phyloP scores from a whole-genome alignment of 2,329 filamentous ascomycete genomes.

The Pezicula rhizophila region DNA sequence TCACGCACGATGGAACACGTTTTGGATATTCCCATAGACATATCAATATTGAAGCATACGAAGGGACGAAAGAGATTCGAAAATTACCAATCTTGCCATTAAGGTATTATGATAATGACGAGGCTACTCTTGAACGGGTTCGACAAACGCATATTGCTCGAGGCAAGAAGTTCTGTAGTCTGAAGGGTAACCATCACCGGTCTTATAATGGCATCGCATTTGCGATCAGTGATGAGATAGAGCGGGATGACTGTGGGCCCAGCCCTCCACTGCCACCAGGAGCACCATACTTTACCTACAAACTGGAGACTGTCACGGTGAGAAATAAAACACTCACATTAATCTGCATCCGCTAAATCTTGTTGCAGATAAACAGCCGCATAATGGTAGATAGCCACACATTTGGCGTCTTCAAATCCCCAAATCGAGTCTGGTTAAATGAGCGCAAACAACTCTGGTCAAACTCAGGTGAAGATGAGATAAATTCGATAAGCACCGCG shows the following conservation, averaged over 20 bases:
- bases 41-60: background rate
- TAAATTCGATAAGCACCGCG: slow-evolving; percentile 4
- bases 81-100: slow-evolving; percentile 1
- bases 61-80: background rate
- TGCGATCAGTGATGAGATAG: slow-evolving; percentile 1
- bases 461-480: slow-evolving; percentile 1
- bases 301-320: background rate
- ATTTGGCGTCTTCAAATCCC: slow-evolving; percentile 9
- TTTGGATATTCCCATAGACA: slow-evolving; percentile 2
- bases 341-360: background rate
- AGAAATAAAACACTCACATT: background rate
- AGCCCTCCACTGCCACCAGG: no score
- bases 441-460: background rate
- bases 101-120: slow-evolving; percentile 4
- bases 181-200: slow-evolving; percentile 18
- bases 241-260: background rate
- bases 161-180: slow-evolving; percentile 16
- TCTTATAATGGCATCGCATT: slow-evolving; percentile 18
- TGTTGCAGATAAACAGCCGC: slow-evolving; percentile 15
- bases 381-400: slow-evolving; percentile 19
- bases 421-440: slow-evolving; percentile 11
- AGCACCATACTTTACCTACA: background rate
- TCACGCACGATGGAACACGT: background rate
- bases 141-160: slow-evolving; percentile 10
- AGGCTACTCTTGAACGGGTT: background rate